phyloP scores from a whole-genome alignment of 192 early-diverging fungal genomes.

The Coemansia sp. region DNA sequence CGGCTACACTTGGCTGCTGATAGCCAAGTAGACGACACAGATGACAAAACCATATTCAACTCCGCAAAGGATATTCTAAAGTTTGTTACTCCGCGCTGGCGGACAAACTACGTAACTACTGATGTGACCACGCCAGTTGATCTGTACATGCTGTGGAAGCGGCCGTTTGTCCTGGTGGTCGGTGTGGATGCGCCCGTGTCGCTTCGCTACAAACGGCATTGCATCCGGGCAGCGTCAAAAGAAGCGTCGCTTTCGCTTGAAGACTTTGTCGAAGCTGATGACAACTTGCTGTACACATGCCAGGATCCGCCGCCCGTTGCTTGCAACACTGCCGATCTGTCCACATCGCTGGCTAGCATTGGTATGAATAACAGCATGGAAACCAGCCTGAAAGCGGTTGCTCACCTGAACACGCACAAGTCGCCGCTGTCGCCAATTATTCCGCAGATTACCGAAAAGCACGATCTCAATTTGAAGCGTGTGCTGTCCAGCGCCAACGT shows the following conservation, averaged over 20 bases:
- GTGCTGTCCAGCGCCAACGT: slow-evolving; percentile 58
- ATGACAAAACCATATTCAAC: slow-evolving; percentile 47
- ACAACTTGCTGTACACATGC: slow-evolving; percentile 52
- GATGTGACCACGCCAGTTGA: slow-evolving; percentile 58
- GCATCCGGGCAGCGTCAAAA: slow-evolving; percentile 10
- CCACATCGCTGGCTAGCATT: slow-evolving; percentile 5
- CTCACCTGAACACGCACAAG: background rate
- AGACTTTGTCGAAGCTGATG: slow-evolving; percentile 61
- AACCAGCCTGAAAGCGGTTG: background rate
- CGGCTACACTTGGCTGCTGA: slow-evolving; percentile 13
- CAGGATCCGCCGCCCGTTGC: slow-evolving; percentile 8
- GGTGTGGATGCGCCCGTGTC: slow-evolving; percentile 80
- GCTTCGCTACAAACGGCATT: slow-evolving; percentile 65
- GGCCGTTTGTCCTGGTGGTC: slow-evolving; percentile 82
- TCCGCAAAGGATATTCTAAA: slow-evolving; percentile 60
- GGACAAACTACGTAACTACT: slow-evolving; percentile 68
- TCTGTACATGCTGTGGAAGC: slow-evolving; percentile 60
- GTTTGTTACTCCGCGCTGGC: slow-evolving; percentile 78
- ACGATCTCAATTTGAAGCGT: slow-evolving; percentile 32
- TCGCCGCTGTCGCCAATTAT: slow-evolving; percentile 26
- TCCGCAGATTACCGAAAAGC: slow-evolving; percentile 9
- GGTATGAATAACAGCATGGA: slow-evolving; percentile 6
- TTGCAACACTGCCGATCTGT: slow-evolving; percentile 5
- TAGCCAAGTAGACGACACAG: background rate
- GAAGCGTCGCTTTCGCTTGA: slow-evolving; percentile 40